These are phyloP conservation scores for Leccinum fallax DNA, from an alignment of 1,284 basidiomycete genomes.

Conservation along the genomic window DNA sequence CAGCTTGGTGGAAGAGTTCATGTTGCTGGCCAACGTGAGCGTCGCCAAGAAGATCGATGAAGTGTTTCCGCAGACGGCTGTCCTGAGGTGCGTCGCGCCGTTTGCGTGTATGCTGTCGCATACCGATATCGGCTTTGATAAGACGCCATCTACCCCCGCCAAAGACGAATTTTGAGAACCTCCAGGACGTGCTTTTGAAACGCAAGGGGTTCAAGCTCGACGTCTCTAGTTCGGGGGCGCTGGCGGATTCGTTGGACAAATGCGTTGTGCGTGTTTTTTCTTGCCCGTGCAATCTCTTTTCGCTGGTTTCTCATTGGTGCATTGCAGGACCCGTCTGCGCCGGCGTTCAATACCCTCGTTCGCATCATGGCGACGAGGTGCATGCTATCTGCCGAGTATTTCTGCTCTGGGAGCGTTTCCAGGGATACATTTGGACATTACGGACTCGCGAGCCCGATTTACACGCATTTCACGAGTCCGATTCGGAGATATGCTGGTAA, in stretches of 20 bases:
- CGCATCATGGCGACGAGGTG: constrained; percentile 99
- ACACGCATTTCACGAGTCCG: constrained; percentile 98
- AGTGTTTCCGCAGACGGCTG: constrained; percentile 94
- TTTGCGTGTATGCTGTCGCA: neutral
- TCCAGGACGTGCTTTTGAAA: constrained; percentile 92
- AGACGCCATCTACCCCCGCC: constrained; percentile 94
- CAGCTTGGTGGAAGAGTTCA: constrained; percentile 98
- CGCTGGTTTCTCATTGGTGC: neutral
- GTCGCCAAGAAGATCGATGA: constrained; percentile 94
- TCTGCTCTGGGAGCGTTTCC: constrained; percentile 92
- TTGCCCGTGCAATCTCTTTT: neutral
- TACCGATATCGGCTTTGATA: neutral
- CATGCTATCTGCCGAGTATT: constrained; percentile 98
- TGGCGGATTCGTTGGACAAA: constrained; percentile 89
- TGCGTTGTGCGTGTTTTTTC: constrained; percentile 66
- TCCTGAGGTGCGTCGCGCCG: constrained; percentile 66
- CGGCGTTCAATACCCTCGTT: constrained; percentile 96
- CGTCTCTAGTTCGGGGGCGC: constrained; percentile 87
- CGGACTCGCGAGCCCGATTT: constrained; percentile 94
- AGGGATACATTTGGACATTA: constrained; percentile 96
- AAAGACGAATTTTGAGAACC: constrained; percentile 91
- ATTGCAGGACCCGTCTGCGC: constrained; percentile 71
- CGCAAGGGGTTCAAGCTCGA: constrained; percentile 86
- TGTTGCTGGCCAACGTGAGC: constrained; percentile 96
- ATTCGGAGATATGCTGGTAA: constrained; percentile 92